These are phyloP conservation scores for Carallia brachiata DNA, from an alignment of 345 rosid genomes.

Conservation along the genomic window DNA sequence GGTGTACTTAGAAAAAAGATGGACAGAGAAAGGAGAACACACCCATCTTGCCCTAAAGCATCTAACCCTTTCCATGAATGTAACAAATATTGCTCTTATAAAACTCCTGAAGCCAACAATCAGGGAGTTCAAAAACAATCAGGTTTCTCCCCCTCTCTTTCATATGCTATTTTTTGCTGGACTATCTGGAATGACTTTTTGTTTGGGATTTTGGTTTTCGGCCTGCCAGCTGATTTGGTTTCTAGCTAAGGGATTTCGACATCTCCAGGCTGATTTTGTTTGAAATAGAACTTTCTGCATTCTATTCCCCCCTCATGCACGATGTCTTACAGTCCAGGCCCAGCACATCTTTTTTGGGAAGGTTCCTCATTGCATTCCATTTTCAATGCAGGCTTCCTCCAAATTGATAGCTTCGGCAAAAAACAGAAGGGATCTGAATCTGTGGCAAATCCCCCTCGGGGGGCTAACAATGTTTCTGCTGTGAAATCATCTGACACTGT, in stretches of 20 bases:
- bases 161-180: constrained; percentile 5
- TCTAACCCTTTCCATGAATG: constrained; percentile 66
- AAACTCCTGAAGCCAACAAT: constrained; percentile 27
- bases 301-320: too few species aligned
- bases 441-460: constrained; percentile 42
- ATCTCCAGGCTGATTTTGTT: too few species aligned
- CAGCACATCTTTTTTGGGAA: neutral
- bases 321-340: too few species aligned
- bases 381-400: constrained; percentile 44
- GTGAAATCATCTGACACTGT: neutral
- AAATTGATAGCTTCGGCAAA: constrained; percentile 62
- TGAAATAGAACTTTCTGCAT: too few species aligned
- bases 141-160: constrained; percentile 38
- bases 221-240: neutral
- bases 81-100: constrained; percentile 43
- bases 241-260: too few species aligned
- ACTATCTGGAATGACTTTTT: constrained; percentile 5
- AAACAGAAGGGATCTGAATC: constrained; percentile 53
- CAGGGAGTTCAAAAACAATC: constrained; percentile 37
- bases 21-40: constrained; percentile 40
- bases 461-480: constrained; percentile 26
- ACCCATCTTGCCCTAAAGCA: constrained; percentile 45
- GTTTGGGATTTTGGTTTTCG: neutral
- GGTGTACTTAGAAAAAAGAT: constrained; percentile 34
- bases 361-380: neutral